Evolutionary conservation across 257 asterid genomes (phyloP), one percentile per base, ranked within the genome.

Genomic region (Lavandula angustifolia): DNA sequence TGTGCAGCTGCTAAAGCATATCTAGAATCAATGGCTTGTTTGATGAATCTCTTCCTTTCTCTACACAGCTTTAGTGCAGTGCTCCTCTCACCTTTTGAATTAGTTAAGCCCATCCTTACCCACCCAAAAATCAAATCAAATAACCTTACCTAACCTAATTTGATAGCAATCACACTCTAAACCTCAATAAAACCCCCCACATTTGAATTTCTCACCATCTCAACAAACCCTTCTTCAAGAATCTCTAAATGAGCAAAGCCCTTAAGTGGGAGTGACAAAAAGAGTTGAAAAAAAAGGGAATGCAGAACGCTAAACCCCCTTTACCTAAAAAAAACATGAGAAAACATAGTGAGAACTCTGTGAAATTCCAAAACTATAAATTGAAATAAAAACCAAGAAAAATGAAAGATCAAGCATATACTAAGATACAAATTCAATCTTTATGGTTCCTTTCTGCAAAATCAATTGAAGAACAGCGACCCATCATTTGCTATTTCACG

Each of bases 1-100:
- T 94, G 99, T 1, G 96, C 94, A 66, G 99, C 99, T 35, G 99
- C 99, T 62, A 90, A 76, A 50, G 92, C 94, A 59, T 79, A 94
- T 66, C 97, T 80, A 1, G 95, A 94, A 78, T 92, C 97, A 55
- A 84, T 85, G 3, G 97, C 99, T 83, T 85, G 90, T 57, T 89
- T 92, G 51, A 84, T 81, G 60, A 85, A 86, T 53, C 80, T 83
- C 56, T 87, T 92, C 79, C 99, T 81, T 72, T 84, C 96, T 71
- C 81, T 92, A 80, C 99, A 92, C 14, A 92, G 75, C 64, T 77
- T 83, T 65, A 92, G 60, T 41, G 99, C 99, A 65, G 66, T 83
- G 62, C 92, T 89, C 64, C 82, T 82, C 74, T 87, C 90, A 3
- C 79, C 73, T 74, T 87, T 92, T 1, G 99, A 89, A 69, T 80